A percentile compares a stretch with the other conserved stretches of the same genome.
These are phyloP conservation scores for Choanephora cucurbitarum DNA, from an alignment of 371 early-diverging fungal species.

Conservation along the genomic window DNA sequence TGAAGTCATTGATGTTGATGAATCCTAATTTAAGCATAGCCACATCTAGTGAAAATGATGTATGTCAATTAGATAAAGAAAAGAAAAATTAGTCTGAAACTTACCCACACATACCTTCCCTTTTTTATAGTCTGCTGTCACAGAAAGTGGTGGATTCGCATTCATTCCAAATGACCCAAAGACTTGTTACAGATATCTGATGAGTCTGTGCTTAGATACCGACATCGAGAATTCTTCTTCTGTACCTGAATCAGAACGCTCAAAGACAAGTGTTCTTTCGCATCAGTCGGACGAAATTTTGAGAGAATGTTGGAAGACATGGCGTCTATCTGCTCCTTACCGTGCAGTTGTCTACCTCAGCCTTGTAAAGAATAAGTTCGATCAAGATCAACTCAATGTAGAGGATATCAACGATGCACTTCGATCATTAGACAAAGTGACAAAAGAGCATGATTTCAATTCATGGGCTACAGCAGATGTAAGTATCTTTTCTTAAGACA, in stretches of 20 bases:
- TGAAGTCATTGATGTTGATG: slow-evolving; percentile 31
- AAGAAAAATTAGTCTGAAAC: slow-evolving; percentile 6
- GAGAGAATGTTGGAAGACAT: slow-evolving; percentile 61
- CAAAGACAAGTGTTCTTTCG: slow-evolving; percentile 40
- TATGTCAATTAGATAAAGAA: slow-evolving; percentile 6
- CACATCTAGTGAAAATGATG: slow-evolving; percentile 20
- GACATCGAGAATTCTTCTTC: slow-evolving; percentile 24
- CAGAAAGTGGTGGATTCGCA: slow-evolving; percentile 21
- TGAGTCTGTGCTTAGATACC: slow-evolving; percentile 49
- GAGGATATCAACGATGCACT: slow-evolving; percentile 43
- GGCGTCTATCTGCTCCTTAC: slow-evolving; percentile 62
- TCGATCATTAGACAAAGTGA: slow-evolving; percentile 26
- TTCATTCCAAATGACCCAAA: slow-evolving; percentile 52
- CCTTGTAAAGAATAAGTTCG: slow-evolving; percentile 46
- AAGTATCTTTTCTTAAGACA: too few species aligned
- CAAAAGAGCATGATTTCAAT: slow-evolving; percentile 26
- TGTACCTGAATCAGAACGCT: slow-evolving; percentile 35
- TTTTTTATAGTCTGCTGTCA: too few species aligned
- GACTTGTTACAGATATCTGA: slow-evolving; percentile 40
- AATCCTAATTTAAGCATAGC: slow-evolving; percentile 28
- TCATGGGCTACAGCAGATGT: slow-evolving; percentile 44
- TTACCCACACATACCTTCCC: too few species aligned
- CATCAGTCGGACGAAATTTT: slow-evolving; percentile 51
- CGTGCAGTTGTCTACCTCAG: slow-evolving; percentile 60
- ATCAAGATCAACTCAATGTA: slow-evolving; percentile 30